Base-by-base conservation (phyloP, 805 yeast species). In the Schwanniomyces vanrijiae region DNA sequence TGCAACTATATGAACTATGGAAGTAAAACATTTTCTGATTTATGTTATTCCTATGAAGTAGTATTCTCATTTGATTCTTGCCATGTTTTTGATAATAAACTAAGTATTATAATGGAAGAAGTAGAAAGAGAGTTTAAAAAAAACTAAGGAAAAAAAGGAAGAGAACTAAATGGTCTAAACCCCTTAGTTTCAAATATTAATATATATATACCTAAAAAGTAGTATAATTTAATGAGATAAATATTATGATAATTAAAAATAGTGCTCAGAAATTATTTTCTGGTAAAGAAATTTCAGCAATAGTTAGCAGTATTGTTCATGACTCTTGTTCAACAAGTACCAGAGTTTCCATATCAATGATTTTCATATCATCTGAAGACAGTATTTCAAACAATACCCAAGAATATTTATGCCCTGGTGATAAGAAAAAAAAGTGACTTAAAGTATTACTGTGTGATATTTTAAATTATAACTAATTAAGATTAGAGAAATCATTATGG, bases 291-390 rank as follows among this genome's bases (percentile, higher is more conserved):
- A 9, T 6, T 24, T 24, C 9, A 24, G 73, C 68, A 34, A 81
- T 83, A 43, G 73, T 76, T 39, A 79, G 86, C 53, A 90, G 91
- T 25, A 88, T 90, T 4, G 89, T 87, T 9, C 91, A 85, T 54
- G 91, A 85, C 57, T 81, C 87, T 6, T 82, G 88, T 53, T 73
- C 78, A 18, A 80, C 86, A 2, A 72, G 79, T 7, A 53, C 67
- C 4, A 70, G 75, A 40, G 76, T 79, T 37, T 90, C 91, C 37
- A 84, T 90, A 0, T 78, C 88, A 1, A 85, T 85, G 90, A 79
- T 85, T 28, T 85, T 85, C 60, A 81, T 84, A 55, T 90, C 91
- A 7, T 78, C 86, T 22, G 76, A 67, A 52, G 84, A 81, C 55
- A 89, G 90, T 19, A 69, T 84, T 35, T 77, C 84, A 21, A 90